phyloP scores from a whole-genome alignment of 108 stramenopile genomes.

The Nannochloropsis oceanica region DNA sequence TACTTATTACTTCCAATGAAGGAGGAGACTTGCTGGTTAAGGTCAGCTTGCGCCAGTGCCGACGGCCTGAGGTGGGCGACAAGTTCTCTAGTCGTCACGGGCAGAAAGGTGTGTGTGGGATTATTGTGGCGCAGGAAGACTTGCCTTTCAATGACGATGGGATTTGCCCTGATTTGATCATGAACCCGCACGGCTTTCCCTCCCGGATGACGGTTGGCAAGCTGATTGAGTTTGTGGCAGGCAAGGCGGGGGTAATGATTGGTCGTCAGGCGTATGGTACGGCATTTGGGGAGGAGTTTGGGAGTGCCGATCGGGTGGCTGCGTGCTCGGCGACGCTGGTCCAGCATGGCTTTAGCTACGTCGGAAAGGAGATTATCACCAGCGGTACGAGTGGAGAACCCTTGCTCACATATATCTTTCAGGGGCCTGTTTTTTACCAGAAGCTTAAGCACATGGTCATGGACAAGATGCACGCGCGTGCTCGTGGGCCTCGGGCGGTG shows the following conservation, averaged over 20 bases:
- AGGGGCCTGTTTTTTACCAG: slow-evolving; percentile 97
- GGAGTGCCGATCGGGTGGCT: slow-evolving; percentile 73
- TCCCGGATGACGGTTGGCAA: slow-evolving; percentile 99
- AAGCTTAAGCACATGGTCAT: slow-evolving; percentile 99
- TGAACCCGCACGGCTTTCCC: slow-evolving; percentile 99
- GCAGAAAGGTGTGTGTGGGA: slow-evolving; percentile 97
- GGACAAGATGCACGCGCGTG: slow-evolving; percentile 98
- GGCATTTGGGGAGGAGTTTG: slow-evolving; percentile 91
- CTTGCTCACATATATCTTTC: slow-evolving; percentile 84
- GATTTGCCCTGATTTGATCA: slow-evolving; percentile 90
- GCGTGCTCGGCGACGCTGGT: slow-evolving; percentile 43
- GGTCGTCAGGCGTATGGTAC: slow-evolving; percentile 87
- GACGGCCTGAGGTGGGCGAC: slow-evolving; percentile 95
- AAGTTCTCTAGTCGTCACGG: slow-evolving; percentile 97
- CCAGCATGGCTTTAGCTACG: slow-evolving; percentile 84
- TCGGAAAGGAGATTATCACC: slow-evolving; percentile 89
- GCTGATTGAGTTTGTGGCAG: slow-evolving; percentile 86
- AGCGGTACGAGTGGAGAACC: slow-evolving; percentile 85
- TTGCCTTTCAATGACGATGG: slow-evolving; percentile 94
- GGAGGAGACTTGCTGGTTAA: slow-evolving; percentile 87
- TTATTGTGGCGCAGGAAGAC: slow-evolving; percentile 76
- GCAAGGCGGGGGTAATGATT: slow-evolving; percentile 76
- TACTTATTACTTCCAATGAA: slow-evolving; percentile 82
- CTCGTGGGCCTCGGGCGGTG: slow-evolving; percentile 89
- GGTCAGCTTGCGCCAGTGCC: slow-evolving; percentile 70